These are phyloP conservation scores for Gaeumannomyces tritici DNA, from an alignment of 2,329 filamentous ascomycete species.

Conservation along the genomic window DNA sequence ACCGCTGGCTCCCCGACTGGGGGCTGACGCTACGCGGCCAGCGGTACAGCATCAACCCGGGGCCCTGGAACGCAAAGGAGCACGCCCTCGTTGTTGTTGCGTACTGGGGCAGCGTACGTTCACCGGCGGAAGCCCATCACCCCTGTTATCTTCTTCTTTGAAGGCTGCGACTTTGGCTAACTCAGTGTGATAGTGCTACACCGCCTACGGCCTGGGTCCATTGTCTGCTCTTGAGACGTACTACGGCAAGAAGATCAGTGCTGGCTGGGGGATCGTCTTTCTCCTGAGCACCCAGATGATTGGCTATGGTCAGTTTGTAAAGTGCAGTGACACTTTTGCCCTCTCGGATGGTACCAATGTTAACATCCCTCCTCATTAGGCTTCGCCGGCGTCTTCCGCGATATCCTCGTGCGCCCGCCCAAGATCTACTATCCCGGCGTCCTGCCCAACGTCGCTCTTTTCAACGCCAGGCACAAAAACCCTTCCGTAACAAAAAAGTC, in stretches of 20 bases:
- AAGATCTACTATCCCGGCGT: constrained; percentile 20
- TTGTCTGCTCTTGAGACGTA: constrained; percentile 18
- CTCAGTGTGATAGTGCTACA: constrained; percentile 12
- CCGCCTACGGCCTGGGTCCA: constrained; percentile 18
- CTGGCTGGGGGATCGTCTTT: constrained; percentile 19
- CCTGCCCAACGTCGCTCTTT: constrained; percentile 18
- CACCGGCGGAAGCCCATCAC: no score
- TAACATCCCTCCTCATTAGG: not conserved
- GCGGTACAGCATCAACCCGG: constrained; percentile 21
- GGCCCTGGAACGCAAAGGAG: constrained; percentile 22
- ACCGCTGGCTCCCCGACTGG: constrained; percentile 15
- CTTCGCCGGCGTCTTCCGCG: constrained; percentile 17
- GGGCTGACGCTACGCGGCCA: constrained; percentile 15
- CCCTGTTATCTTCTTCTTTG: no score
- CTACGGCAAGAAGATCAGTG: constrained; percentile 15
- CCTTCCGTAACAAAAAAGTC: constrained; percentile 17
- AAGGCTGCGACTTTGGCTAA: not conserved
- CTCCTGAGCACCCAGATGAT: constrained; percentile 20
- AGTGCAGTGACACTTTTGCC: not conserved
- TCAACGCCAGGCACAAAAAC: constrained; percentile 21
- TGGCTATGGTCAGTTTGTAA: constrained; percentile 12
- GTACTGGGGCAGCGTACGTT: constrained; percentile 17
- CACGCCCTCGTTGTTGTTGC: constrained; percentile 21
- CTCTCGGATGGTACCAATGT: not conserved
- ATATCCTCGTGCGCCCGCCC: constrained; percentile 19